Conservation (phyloP, 2,329 filamentous ascomycete genomes). For the Fusarium aywerte region DNA sequence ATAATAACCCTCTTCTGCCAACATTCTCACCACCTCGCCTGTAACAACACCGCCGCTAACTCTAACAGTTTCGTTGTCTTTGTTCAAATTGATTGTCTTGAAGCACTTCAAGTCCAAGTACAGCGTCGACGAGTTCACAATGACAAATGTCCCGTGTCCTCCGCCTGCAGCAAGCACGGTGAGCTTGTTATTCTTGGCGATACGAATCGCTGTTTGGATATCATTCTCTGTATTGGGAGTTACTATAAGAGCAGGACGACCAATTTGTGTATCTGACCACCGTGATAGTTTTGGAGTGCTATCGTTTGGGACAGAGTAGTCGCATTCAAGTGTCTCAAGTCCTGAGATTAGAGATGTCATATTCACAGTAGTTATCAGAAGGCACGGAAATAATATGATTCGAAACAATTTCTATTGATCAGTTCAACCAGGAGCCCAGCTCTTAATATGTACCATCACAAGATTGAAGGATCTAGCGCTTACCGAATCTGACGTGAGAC, state of each 20-base stretch:
- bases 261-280: slow-evolving; percentile 49
- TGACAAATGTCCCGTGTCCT: slow-evolving; percentile 46
- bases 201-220: slow-evolving; percentile 41
- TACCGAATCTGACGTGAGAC: slow-evolving; percentile 16
- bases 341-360: slow-evolving; percentile 15
- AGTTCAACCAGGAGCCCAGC: fast-evolving
- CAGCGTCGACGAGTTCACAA: slow-evolving; percentile 43
- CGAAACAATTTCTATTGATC: not conserved
- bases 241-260: slow-evolving; percentile 44
- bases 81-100: slow-evolving; percentile 46
- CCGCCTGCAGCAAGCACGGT: slow-evolving; percentile 47
- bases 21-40: slow-evolving; percentile 42
- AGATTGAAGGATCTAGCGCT: slow-evolving; percentile 12
- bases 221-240: slow-evolving; percentile 47
- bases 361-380: not conserved
- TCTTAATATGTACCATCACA: not conserved
- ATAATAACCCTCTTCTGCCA: slow-evolving; percentile 47
- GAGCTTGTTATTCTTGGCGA: slow-evolving; percentile 46
- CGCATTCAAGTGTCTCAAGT: slow-evolving; percentile 18
- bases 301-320: not conserved
- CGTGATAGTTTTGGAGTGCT: slow-evolving; percentile 26
- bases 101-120: slow-evolving; percentile 52
- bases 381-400: fast-evolving
- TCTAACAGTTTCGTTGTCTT: slow-evolving; percentile 37
- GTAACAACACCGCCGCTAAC: slow-evolving; percentile 48